Conservation (phyloP, 2,329 filamentous ascomycete genomes). For the Paraphaeosphaeria minitans region DNA sequence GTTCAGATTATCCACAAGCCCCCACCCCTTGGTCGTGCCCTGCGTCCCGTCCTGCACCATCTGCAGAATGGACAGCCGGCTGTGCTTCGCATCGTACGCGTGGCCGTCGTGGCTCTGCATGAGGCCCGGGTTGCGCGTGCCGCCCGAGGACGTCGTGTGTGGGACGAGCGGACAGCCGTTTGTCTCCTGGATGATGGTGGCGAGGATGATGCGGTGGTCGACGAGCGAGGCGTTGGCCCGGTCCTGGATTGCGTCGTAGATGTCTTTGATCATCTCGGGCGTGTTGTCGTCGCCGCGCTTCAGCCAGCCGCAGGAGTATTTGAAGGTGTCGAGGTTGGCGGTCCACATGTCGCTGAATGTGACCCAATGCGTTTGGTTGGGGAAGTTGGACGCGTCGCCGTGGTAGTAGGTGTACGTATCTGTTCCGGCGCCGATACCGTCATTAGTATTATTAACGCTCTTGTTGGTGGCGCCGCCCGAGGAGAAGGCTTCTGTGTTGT, state of each 20-base stretch:
- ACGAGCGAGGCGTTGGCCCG: conserved; percentile 20
- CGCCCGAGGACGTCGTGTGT: conserved; percentile 18
- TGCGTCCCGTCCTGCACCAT: conserved; percentile 25
- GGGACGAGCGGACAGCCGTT: conserved; percentile 19
- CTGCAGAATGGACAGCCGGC: conserved; percentile 19
- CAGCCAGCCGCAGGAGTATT: conserved; percentile 24
- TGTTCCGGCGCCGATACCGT: conserved; percentile 20
- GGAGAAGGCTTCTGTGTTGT: conserved; percentile 32
- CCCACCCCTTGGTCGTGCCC: conserved; percentile 19
- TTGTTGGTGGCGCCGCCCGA: conserved; percentile 34
- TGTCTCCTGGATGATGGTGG: conserved; percentile 21
- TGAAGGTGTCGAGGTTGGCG: conserved; percentile 26
- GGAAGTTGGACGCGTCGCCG: conserved; percentile 29
- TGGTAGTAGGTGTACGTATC: conserved; percentile 40
- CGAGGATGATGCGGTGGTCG: conserved; percentile 22
- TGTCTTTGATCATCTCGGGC: conserved; percentile 20
- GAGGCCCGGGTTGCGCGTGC: conserved; percentile 25
- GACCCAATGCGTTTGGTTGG: conserved; percentile 27
- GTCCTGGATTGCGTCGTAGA: conserved; percentile 22
- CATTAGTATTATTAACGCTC: conserved; percentile 25
- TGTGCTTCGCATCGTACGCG: conserved; percentile 23
- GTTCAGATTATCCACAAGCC: conserved; percentile 22
- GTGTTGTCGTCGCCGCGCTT: conserved; percentile 17
- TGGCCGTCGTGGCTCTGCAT: conserved; percentile 33
- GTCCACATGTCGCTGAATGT: conserved; percentile 34